A percentile compares a stretch with the other conserved stretches of the same genome.
These are phyloP conservation scores for Hansenula lynferdii DNA, from an alignment of 1,139 yeast species.

Conservation along the genomic window DNA sequence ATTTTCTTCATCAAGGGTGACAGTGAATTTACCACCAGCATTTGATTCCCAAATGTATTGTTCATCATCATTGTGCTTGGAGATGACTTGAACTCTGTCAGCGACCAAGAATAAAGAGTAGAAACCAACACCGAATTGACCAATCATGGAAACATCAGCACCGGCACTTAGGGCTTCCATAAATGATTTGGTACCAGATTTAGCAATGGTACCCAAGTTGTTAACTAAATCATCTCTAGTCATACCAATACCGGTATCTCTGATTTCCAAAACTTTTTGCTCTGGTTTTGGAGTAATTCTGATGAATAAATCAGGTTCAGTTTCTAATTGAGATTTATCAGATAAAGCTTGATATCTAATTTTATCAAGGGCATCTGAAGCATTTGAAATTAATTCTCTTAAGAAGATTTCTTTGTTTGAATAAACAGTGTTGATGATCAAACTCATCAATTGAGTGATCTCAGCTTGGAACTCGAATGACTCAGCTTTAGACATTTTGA, in stretches of 20 bases:
- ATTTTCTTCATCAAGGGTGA: constrained; percentile 82
- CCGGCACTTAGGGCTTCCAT: constrained; percentile 99
- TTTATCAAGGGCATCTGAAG: constrained; percentile 95
- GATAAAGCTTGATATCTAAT: constrained; percentile 95
- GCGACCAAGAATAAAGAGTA: constrained; percentile 99
- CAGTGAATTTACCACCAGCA: constrained; percentile 99
- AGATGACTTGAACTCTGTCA: constrained; percentile 97
- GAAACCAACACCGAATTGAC: constrained; percentile 99
- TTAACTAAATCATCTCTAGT: constrained; percentile 98
- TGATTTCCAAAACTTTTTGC: constrained; percentile 88
- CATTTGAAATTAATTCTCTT: constrained; percentile 98
- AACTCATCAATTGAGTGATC: constrained; percentile 99
- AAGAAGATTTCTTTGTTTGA: constrained; percentile 99
- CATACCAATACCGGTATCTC: constrained; percentile 99
- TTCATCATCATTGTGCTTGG: constrained; percentile 98
- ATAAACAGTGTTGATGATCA: constrained; percentile 99
- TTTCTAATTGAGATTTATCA: constrained; percentile 86
- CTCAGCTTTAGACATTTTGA: constrained; percentile 60
- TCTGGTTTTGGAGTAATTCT: constrained; percentile 98
- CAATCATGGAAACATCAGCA: constrained; percentile 99
- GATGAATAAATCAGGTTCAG: constrained; percentile 95
- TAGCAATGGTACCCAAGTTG: constrained; percentile 99
- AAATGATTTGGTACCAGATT: constrained; percentile 98
- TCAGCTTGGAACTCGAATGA: constrained; percentile 99
- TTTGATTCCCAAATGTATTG: constrained; percentile 99